phyloP scores from a whole-genome alignment of 192 early-diverging fungal genomes.

The Chytriomyces sp. region DNA sequence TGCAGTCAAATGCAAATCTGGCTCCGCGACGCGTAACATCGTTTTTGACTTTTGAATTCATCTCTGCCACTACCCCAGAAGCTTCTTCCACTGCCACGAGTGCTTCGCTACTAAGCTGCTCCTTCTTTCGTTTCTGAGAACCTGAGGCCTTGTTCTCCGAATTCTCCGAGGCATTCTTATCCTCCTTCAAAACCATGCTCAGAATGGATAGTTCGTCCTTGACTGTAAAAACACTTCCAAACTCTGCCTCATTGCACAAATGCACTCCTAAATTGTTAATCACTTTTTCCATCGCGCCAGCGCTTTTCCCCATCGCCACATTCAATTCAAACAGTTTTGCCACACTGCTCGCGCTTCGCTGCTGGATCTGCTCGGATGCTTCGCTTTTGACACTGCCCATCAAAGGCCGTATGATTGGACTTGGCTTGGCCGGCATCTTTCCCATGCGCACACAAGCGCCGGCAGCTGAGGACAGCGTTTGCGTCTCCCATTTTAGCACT shows the following conservation, averaged over 20 bases:
- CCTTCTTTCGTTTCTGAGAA: slow-evolving; percentile 39
- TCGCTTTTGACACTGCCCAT: slow-evolving; percentile 85
- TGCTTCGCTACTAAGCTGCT: slow-evolving; percentile 17
- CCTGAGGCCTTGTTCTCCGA: slow-evolving; percentile 32
- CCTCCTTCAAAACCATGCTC: slow-evolving; percentile 33
- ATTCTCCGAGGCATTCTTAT: slow-evolving; percentile 29
- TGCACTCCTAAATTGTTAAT: slow-evolving; percentile 85
- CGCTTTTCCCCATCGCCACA: slow-evolving; percentile 50
- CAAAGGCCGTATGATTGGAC: slow-evolving; percentile 80
- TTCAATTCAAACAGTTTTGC: slow-evolving; percentile 67
- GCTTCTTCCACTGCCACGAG: slow-evolving; percentile 26
- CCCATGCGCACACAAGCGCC: slow-evolving; percentile 81
- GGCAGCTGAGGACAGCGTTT: slow-evolving; percentile 76
- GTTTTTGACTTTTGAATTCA: slow-evolving; percentile 22
- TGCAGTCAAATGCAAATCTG: slow-evolving; percentile 52
- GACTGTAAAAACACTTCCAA: slow-evolving; percentile 28
- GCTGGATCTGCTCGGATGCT: slow-evolving; percentile 58
- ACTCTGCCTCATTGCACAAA: slow-evolving; percentile 78
- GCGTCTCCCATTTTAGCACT: slow-evolving; percentile 63
- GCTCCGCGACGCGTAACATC: slow-evolving; percentile 52
- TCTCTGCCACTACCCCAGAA: slow-evolving; percentile 28
- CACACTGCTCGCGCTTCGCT: slow-evolving; percentile 60
- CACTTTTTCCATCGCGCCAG: slow-evolving; percentile 76
- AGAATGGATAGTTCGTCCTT: slow-evolving; percentile 27
- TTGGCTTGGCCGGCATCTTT: slow-evolving; percentile 79